Evolutionary conservation across 148 eudicot genomes (phyloP).

Genomic region (Linanthus parryae): DNA sequence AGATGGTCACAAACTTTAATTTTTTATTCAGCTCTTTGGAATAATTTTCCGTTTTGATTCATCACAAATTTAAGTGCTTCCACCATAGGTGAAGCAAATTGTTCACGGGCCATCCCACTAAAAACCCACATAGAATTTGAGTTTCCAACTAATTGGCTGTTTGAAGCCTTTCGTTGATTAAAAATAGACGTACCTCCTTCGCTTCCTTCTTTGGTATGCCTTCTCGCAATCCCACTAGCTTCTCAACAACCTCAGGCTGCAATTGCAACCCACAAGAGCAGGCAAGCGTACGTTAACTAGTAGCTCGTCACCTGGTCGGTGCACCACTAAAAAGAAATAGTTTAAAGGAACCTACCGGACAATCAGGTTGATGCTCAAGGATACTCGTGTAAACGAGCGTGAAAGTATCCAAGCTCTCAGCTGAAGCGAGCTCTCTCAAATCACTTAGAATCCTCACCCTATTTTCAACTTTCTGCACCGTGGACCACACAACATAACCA

Average conservation of each 20-base stretch:
- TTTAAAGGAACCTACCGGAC: slow-evolving; percentile 60
- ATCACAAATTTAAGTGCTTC: no score
- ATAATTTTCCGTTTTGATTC: no score
- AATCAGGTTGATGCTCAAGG: slow-evolving; percentile 94
- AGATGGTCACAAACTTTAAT: no score
- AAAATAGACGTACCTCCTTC: slow-evolving; percentile 56
- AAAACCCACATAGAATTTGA: no score
- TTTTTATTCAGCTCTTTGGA: no score
- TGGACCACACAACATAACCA: neutral
- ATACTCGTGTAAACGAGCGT: slow-evolving; percentile 94
- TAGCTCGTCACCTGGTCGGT: no score
- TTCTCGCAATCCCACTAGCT: slow-evolving; percentile 75
- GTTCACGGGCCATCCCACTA: no score
- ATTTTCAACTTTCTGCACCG: slow-evolving; percentile 80
- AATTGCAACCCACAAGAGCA: slow-evolving; percentile 7
- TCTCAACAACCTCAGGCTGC: slow-evolving; percentile 90
- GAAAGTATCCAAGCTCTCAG: slow-evolving; percentile 94
- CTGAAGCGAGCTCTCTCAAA: slow-evolving; percentile 91
- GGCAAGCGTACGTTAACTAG: no score
- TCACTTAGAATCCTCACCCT: slow-evolving; percentile 69
- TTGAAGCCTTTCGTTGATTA: neutral
- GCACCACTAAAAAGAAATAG: no score
- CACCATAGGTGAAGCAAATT: no score
- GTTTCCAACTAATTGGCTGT: no score
- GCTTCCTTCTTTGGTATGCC: slow-evolving; percentile 95